Percentiles rank a stretch among this genome's conserved stretches.
Evolutionary conservation across 768 basidiomycete species (phyloP).

Genomic region (Lentinus tigrinus): DNA sequence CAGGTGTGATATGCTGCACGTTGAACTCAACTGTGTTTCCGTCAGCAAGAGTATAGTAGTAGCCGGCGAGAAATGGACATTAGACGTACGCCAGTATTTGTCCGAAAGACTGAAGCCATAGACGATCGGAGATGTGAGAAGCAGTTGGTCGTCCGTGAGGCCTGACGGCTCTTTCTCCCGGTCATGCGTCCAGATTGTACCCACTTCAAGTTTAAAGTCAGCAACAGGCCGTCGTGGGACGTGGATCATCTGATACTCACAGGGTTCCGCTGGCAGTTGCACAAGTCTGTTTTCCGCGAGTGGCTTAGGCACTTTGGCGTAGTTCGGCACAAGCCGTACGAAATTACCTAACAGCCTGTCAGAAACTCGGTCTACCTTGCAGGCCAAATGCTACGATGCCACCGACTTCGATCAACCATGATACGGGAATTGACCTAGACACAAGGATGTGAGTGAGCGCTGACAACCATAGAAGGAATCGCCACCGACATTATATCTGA

Average conservation of each 20-base stretch:
- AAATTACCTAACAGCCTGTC: slow-evolving; percentile 42
- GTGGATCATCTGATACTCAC: no score
- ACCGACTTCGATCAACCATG: slow-evolving; percentile 56
- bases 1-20: slow-evolving; percentile 48
- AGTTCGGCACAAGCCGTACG: slow-evolving; percentile 50
- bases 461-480: no score
- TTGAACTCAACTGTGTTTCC: slow-evolving; percentile 52
- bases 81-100: slow-evolving; percentile 58
- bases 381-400: background rate
- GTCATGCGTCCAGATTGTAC: background rate
- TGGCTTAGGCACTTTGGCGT: slow-evolving; percentile 39
- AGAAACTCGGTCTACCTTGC: background rate
- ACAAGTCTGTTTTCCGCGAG: background rate
- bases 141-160: slow-evolving; percentile 44
- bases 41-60: no score
- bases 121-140: slow-evolving; percentile 53
- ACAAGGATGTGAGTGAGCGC: background rate
- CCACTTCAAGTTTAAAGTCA: background rate
- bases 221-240: background rate
- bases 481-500: slow-evolving; percentile 46
- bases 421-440: slow-evolving; percentile 52
- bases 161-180: background rate
- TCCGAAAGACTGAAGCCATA: slow-evolving; percentile 61
- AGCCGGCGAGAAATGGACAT: background rate
- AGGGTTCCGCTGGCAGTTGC: background rate